Base-by-base conservation (phyloP, 2,329 filamentous ascomycete genomes). In the Aspergillus quadrilineatus region DNA sequence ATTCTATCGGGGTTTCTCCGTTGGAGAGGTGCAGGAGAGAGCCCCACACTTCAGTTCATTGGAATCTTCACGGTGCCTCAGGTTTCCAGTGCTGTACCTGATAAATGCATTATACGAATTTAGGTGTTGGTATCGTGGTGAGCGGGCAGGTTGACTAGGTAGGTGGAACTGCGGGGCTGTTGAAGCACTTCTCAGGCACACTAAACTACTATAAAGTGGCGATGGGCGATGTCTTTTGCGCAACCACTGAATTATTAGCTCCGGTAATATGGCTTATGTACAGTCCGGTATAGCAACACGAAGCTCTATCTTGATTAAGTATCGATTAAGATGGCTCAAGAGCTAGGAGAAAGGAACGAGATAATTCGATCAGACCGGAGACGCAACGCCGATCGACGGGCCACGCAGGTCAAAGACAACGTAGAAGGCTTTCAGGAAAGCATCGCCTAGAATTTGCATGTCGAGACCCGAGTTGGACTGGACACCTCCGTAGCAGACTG, bases 361-460 rank as follows among this genome's bases (percentile, higher is more conserved):
- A 55, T 32, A 36, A 14, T 30, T 28, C 6, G 14, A 41, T 55
- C 50, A 64, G 14, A 50, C 53, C 49, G 77, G 76, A 36, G 75
- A 70, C 22, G 81, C 84, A 62, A 86, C 73, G 29, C 81, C 80
- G 42, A 86, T 69, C 14, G 73, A 76, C 3, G 79, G 79, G 1
- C 74, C 74, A 3, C 74, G 68, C 62, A 76, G 70, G 63, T 83
- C 79, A 66, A 87, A 87, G 55, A 84, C 82, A 45, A 84, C 83
- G 65, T 85, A 84, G 62, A 84, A 77, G 4, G 82, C 76, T 72
- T 82, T 84, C 65, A 87, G 78, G 70, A 86, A 80, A 28, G 81
- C 77, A 63, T 86, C 85, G n/a, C 85, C 85, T 54, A 80, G 80
- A 50, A 87, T 82, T 36, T 79, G 77, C 63, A 87, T 79, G 2